Conservation (phyloP, 2,329 filamentous ascomycete genomes). For the Fusarium papillatum region DNA sequence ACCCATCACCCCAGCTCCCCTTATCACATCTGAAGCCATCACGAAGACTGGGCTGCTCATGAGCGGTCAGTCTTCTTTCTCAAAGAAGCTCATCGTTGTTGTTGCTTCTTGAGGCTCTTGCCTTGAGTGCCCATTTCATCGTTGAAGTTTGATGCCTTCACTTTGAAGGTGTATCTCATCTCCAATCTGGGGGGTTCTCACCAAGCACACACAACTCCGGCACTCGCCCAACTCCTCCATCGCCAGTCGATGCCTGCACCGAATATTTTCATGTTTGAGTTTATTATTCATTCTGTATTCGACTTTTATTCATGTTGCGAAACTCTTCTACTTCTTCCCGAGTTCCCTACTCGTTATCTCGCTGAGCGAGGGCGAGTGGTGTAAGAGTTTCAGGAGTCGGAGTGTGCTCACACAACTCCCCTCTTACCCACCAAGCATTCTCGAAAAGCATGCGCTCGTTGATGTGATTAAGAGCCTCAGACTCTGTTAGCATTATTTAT, state of each 20-base stretch:
- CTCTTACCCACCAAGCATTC: not conserved
- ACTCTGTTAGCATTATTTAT: not conserved
- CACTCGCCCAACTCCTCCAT: not conserved
- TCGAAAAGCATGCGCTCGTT: not conserved
- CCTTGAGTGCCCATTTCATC: not conserved
- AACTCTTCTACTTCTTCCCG: not conserved
- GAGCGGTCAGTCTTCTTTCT: not conserved
- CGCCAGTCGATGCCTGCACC: not conserved
- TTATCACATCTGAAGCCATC: not conserved
- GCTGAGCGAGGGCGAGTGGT: not conserved
- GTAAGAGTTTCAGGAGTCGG: not conserved
- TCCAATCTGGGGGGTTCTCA: not conserved
- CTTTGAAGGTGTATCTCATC: not conserved
- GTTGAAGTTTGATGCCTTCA: not conserved
- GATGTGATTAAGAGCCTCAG: constrained; percentile 1
- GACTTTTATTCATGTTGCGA: not conserved
- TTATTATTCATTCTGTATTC: not conserved
- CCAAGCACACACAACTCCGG: not conserved
- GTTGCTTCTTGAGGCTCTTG: not conserved
- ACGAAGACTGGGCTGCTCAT: not conserved
- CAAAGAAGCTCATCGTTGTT: not conserved
- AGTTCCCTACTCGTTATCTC: not conserved
- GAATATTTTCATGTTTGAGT: not conserved
- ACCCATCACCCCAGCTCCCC: not conserved
- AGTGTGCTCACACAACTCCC: not conserved